phyloP scores from a whole-genome alignment of 2,329 filamentous ascomycete species.

The Sporothrix pseudoabietina region DNA sequence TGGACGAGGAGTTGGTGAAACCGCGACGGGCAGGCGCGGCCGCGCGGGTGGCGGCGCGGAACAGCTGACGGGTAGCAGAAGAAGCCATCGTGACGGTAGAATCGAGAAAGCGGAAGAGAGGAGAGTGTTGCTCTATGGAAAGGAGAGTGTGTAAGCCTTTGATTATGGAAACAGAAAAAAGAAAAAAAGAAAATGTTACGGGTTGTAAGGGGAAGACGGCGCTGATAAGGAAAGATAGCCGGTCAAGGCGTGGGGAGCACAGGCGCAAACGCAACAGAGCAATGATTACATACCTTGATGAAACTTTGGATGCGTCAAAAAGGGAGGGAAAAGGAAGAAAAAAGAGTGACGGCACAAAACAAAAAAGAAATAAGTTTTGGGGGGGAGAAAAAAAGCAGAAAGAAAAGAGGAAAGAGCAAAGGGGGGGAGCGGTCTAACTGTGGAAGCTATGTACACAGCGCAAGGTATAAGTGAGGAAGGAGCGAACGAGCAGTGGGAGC shows the following conservation, averaged over 20 bases:
- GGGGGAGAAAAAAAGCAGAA: not conserved
- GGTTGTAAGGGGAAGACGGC: not conserved
- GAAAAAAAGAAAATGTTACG: not conserved
- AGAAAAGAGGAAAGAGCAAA: not conserved
- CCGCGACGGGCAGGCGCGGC: slow-evolving; percentile 39
- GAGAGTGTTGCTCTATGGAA: not conserved
- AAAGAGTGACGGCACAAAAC: not conserved
- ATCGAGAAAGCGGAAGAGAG: not conserved
- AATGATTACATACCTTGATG: slow-evolving; percentile 11
- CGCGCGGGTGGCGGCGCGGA: slow-evolving; percentile 62
- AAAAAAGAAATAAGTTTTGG: not conserved
- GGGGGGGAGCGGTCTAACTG: not conserved
- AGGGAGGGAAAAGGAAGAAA: not conserved
- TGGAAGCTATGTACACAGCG: not conserved
- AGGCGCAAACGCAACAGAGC: not conserved
- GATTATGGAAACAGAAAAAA: not conserved
- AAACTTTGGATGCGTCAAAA: slow-evolving; percentile 3
- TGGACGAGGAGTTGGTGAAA: slow-evolving; percentile 50
- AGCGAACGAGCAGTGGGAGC: slow-evolving; percentile 1
- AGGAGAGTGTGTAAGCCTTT: slow-evolving; percentile 19
- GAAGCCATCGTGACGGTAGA: slow-evolving; percentile 45
- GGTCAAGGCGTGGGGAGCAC: not conserved
- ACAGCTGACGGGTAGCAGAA: slow-evolving; percentile 55
- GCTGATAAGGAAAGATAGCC: slow-evolving; percentile 14
- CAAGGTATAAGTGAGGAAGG: slow-evolving; percentile 23